phyloP scores from a whole-genome alignment of 768 basidiomycete genomes.

The Tylopilus subfusipes region DNA sequence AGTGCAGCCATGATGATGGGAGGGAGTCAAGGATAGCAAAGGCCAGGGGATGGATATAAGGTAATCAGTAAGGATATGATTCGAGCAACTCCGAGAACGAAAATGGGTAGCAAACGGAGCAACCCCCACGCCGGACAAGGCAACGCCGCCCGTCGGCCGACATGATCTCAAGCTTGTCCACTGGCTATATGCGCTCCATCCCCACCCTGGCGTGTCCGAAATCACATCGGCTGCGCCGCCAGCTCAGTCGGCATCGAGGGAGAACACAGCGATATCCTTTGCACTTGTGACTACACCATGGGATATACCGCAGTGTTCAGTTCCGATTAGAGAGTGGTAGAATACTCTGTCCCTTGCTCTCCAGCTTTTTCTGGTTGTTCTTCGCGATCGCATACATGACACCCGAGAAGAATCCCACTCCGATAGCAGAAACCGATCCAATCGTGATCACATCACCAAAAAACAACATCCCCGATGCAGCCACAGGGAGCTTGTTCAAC shows the following conservation, averaged over 20 bases:
- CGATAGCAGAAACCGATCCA: constrained; percentile 85
- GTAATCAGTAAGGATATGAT: not conserved
- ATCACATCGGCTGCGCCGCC: not conserved
- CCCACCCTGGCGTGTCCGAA: not conserved
- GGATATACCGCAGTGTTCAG: constrained; percentile 21
- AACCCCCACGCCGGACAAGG: not conserved
- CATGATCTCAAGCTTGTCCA: constrained; percentile 7
- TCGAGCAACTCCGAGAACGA: not conserved
- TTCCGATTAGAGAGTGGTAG: constrained; percentile 63
- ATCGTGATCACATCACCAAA: constrained; percentile 88
- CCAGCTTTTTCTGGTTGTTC: constrained; percentile 83
- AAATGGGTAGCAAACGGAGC: not conserved
- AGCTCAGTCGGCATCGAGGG: too few relatives aligned
- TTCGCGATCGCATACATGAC: constrained; percentile 92
- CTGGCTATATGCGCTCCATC: constrained; percentile 19
- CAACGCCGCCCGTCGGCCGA: not conserved
- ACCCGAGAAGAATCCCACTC: constrained; percentile 88
- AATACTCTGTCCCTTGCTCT: constrained; percentile 54
- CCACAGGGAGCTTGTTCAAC: constrained; percentile 95
- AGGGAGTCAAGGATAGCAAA: constrained; percentile 7
- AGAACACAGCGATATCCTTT: not conserved
- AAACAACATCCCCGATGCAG: constrained; percentile 97
- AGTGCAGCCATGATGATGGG: constrained; percentile 26
- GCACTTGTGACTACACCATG: not conserved
- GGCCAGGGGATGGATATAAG: constrained; percentile 6